A percentile compares a stretch with the other conserved stretches of the same genome.
Evolutionary conservation across 2,329 filamentous ascomycete genomes (phyloP).

Genomic region (Alternaria arborescens): DNA sequence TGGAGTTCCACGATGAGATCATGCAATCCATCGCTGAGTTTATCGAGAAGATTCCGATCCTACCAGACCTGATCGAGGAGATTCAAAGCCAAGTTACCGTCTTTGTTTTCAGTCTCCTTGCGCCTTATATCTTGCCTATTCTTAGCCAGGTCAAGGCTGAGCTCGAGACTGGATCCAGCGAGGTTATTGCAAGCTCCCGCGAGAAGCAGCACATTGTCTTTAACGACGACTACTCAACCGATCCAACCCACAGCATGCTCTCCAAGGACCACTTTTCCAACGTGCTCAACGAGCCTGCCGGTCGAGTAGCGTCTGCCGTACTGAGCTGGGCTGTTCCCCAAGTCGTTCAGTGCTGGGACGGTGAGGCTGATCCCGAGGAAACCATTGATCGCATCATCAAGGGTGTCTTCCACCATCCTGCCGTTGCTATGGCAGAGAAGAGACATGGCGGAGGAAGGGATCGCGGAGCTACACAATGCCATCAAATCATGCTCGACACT

Average conservation of each 20-base stretch:
- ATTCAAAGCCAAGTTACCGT: conserved; percentile 86
- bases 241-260: conserved; percentile 95
- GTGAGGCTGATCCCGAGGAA: conserved; percentile 75
- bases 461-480: conserved; percentile 68
- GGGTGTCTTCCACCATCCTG: conserved; percentile 89
- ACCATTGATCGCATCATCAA: conserved; percentile 79
- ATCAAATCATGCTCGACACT: conserved; percentile 77
- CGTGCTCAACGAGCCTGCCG: conserved; percentile 85
- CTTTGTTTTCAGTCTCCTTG: conserved; percentile 91
- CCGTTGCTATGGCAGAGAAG: conserved; percentile 73
- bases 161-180: conserved; percentile 82
- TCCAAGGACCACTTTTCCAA: conserved; percentile 97
- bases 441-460: conserved; percentile 50
- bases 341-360: conserved; percentile 86
- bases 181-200: conserved; percentile 86
- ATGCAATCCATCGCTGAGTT: conserved; percentile 80
- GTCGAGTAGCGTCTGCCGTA: conserved; percentile 79
- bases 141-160: conserved; percentile 88
- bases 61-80: conserved; percentile 86
- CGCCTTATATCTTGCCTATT: conserved; percentile 85
- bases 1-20: conserved; percentile 89
- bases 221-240: conserved; percentile 74
- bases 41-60: conserved; percentile 83
- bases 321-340: conserved; percentile 89
- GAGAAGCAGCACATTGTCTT: conserved; percentile 89